Percentiles rank a stretch among this genome's conserved stretches.
These are phyloP conservation scores for Hypoxylon sp. DNA, from an alignment of 2,329 filamentous ascomycete species.

Conservation along the genomic window DNA sequence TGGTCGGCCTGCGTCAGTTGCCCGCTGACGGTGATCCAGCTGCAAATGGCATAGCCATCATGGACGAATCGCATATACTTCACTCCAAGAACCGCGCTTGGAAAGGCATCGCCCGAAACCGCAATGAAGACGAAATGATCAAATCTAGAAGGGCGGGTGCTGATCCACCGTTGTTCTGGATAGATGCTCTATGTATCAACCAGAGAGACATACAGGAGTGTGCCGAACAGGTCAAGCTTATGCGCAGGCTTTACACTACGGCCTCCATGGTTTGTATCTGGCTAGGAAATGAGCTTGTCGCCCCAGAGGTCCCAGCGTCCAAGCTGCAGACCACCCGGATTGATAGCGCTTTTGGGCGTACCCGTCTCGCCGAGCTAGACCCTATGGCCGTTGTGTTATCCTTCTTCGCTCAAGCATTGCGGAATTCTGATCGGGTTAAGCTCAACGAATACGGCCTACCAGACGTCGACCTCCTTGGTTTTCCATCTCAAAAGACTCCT, in stretches of 20 bases:
- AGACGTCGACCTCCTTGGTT: conserved; percentile 12
- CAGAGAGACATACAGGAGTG: conserved; percentile 15
- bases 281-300: conserved; percentile 12
- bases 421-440: conserved; percentile 12
- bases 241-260: conserved; percentile 9
- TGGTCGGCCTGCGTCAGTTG: conserved; percentile 8
- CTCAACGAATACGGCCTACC: neutral
- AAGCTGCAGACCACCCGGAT: conserved; percentile 10
- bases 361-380: conserved; percentile 8
- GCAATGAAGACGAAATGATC: conserved; percentile 14
- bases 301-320: neutral
- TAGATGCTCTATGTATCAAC: conserved; percentile 25
- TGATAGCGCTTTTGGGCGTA: conserved; percentile 12
- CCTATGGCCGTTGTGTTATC: conserved; percentile 15
- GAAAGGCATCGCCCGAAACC: conserved; percentile 17
- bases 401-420: conserved; percentile 18
- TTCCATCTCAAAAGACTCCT: conserved; percentile 8
- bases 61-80: conserved; percentile 13
- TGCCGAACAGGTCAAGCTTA: conserved; percentile 16
- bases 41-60: neutral
- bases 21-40: conserved; percentile 11
- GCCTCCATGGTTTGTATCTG: conserved; percentile 11
- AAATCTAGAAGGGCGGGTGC: conserved; percentile 1
- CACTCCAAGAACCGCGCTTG: conserved; percentile 15
- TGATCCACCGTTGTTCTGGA: conserved; percentile 8